Evolutionary conservation across 2,329 filamentous ascomycete genomes (phyloP).

Genomic region (Diaporthe helianthi): DNA sequence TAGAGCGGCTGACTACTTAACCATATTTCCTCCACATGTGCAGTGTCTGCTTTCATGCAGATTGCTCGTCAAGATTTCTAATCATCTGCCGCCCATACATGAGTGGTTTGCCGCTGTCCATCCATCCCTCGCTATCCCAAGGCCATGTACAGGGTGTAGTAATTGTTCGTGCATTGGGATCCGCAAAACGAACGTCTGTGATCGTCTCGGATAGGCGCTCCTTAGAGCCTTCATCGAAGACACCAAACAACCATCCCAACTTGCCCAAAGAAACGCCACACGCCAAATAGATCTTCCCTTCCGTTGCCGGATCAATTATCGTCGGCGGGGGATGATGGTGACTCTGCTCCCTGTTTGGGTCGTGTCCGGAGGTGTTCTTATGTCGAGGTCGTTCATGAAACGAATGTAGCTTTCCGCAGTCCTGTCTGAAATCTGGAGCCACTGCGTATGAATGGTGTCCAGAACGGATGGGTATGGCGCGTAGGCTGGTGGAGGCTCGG

Average conservation of each 20-base stretch:
- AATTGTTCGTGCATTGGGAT: background rate
- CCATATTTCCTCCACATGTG: no score
- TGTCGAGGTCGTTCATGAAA: background rate
- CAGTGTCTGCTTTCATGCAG: background rate
- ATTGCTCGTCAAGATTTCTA: background rate
- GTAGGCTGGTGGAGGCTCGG: background rate
- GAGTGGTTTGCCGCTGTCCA: background rate
- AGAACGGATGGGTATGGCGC: background rate
- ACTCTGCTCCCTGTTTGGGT: no score
- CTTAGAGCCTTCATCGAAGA: background rate
- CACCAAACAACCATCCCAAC: background rate
- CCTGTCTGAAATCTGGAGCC: background rate
- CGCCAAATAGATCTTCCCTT: no score
- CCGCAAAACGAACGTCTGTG: background rate
- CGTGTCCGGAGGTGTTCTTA: background rate
- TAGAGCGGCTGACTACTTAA: no score
- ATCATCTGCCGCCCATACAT: background rate
- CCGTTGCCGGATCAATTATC: background rate
- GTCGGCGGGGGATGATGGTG: background rate
- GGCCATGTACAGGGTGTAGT: background rate
- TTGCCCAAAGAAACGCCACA: no score
- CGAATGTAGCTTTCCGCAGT: background rate
- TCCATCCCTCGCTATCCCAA: no score
- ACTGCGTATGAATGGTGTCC: background rate
- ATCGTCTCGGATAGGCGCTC: background rate